Evolutionary conservation across 768 basidiomycete genomes (phyloP).

Genomic region (Agaricus blazei): DNA sequence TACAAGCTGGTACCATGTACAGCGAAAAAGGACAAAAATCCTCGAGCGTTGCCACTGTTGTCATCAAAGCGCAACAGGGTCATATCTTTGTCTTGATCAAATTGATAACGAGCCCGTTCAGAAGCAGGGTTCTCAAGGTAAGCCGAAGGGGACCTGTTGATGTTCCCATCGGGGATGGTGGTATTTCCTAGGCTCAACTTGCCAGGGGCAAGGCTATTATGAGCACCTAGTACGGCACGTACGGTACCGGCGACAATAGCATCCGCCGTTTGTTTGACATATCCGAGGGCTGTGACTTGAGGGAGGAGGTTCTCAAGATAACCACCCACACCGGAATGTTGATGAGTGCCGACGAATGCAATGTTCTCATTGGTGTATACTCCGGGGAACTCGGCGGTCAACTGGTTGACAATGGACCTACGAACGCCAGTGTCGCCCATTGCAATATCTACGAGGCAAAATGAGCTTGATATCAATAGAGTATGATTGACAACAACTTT

Average conservation of each 20-base stretch:
- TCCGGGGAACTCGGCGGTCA: conserved; percentile 53
- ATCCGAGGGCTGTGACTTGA: conserved; percentile 70
- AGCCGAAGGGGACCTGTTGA: conserved; percentile 71
- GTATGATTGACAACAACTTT: too few relatives aligned
- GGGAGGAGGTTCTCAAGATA: conserved; percentile 77
- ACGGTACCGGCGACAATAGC: conserved; percentile 72
- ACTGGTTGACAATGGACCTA: conserved; percentile 55
- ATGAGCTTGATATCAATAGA: not conserved
- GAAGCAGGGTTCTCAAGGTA: conserved; percentile 71
- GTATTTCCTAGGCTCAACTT: conserved; percentile 62
- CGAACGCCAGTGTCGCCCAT: conserved; percentile 80
- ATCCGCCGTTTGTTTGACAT: conserved; percentile 64
- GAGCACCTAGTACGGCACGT: conserved; percentile 62
- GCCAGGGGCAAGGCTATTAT: conserved; percentile 55
- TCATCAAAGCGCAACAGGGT: conserved; percentile 66
- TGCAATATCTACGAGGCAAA: conserved; percentile 51
- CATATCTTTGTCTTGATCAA: conserved; percentile 73
- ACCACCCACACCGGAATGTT: conserved; percentile 74
- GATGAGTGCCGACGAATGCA: conserved; percentile 72
- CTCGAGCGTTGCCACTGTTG: conserved; percentile 47
- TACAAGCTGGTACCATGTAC: conserved; percentile 83
- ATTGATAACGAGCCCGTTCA: conserved; percentile 62
- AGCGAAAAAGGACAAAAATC: conserved; percentile 70
- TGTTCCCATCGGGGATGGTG: conserved; percentile 62
- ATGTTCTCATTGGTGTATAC: conserved; percentile 68